A percentile compares a stretch with the other conserved stretches of the same genome.
These are phyloP conservation scores for Ophiocordyceps camponoti-saundersi DNA, from an alignment of 2,329 filamentous ascomycete genomes.

Conservation along the genomic window DNA sequence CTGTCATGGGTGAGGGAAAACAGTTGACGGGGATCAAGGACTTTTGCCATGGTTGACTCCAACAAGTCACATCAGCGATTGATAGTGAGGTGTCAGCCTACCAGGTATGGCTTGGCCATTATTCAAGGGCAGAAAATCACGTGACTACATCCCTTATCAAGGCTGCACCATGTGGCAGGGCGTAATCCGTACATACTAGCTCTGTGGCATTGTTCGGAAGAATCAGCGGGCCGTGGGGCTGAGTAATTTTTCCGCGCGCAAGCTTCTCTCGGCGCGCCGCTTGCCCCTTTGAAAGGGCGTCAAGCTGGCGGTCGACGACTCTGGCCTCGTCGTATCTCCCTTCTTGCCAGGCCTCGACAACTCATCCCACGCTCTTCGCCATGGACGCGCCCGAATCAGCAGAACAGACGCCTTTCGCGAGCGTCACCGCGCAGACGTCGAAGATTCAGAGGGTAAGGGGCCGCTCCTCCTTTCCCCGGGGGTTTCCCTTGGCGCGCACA, in stretches of 20 bases:
- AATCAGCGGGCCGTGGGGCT: background rate
- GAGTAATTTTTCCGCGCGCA: background rate
- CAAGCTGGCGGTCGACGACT: background rate
- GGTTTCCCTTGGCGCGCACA: background rate
- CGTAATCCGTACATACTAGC: too few species aligned
- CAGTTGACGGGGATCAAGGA: too few species aligned
- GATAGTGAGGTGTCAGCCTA: too few species aligned
- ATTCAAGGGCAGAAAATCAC: too few species aligned
- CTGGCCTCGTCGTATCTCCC: background rate
- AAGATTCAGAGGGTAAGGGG: slow-evolving; percentile 48
- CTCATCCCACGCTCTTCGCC: background rate
- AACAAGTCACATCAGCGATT: too few species aligned
- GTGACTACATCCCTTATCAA: too few species aligned
- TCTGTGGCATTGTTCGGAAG: background rate
- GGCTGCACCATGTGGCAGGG: too few species aligned
- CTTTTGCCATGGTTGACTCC: too few species aligned
- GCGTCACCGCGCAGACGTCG: slow-evolving; percentile 72
- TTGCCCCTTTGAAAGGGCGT: background rate
- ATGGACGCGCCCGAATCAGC: slow-evolving; percentile 85
- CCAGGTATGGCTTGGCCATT: too few species aligned
- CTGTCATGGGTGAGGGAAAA: too few species aligned
- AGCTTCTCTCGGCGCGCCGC: slow-evolving; percentile 47
- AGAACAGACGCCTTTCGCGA: slow-evolving; percentile 80
- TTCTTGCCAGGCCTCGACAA: background rate
- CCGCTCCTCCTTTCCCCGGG: background rate